Conservation (phyloP, 2,329 filamentous ascomycete genomes). For the Neopestalotiopsis sp. region DNA sequence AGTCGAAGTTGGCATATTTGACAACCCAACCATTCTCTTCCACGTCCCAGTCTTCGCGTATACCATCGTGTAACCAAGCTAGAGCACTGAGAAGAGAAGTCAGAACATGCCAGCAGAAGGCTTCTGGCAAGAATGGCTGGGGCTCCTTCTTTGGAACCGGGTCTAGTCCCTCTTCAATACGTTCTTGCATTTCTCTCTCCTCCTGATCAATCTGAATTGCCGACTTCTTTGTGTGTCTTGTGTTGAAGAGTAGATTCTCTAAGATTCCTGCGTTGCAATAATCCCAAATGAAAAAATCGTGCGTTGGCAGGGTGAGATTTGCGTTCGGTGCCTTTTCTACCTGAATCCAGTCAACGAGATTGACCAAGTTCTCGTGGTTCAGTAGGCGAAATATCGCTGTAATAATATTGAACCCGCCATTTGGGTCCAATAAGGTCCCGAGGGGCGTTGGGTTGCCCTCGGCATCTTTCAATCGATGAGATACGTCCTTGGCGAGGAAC, state of each 20-base stretch:
- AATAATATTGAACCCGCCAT: conserved; percentile 28
- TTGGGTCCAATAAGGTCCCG: conserved; percentile 23
- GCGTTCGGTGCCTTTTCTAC: conserved; percentile 26
- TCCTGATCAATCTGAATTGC: conserved; percentile 13
- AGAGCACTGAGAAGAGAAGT: conserved; percentile 52
- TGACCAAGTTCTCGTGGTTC: conserved; percentile 56
- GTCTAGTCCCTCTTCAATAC: not conserved
- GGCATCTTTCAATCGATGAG: conserved; percentile 24
- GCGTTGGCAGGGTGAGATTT: conserved; percentile 18
- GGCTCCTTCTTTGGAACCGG: not conserved
- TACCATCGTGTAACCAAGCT: conserved; percentile 58
- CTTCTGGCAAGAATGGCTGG: conserved; percentile 50
- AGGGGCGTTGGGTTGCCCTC: conserved; percentile 17
- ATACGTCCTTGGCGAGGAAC: conserved; percentile 35
- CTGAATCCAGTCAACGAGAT: conserved; percentile 43
- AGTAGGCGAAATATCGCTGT: conserved; percentile 41
- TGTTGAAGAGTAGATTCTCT: conserved; percentile 41
- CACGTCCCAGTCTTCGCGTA: conserved; percentile 29
- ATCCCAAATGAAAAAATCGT: conserved; percentile 52
- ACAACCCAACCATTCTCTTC: conserved; percentile 18
- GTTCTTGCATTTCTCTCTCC: conserved; percentile 18
- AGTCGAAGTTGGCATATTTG: conserved; percentile 42
- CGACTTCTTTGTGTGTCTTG: not conserved
- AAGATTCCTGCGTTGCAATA: conserved; percentile 58
- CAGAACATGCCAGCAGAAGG: conserved; percentile 61